Conservation (phyloP, 805 yeast species). For the Suhomyces canberraensis region DNA sequence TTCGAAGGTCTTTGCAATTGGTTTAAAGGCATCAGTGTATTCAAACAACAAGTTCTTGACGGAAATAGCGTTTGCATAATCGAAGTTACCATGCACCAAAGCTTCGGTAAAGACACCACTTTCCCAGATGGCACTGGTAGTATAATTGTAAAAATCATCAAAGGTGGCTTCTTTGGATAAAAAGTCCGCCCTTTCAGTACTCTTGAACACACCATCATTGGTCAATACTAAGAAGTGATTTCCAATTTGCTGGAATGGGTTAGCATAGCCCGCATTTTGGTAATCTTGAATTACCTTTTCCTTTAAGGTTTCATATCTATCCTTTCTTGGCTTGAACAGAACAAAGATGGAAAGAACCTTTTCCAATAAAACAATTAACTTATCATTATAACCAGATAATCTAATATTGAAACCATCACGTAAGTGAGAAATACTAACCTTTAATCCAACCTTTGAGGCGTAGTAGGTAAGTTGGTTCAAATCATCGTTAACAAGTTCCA, state of each 20-base stretch:
- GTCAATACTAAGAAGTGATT: slow-evolving; percentile 57
- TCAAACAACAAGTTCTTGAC: slow-evolving; percentile 41
- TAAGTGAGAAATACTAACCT: slow-evolving; percentile 53
- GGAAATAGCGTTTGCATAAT: slow-evolving; percentile 49
- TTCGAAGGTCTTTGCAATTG: slow-evolving; percentile 31
- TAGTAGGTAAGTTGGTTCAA: slow-evolving; percentile 75
- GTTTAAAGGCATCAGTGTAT: slow-evolving; percentile 1
- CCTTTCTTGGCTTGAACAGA: slow-evolving; percentile 47
- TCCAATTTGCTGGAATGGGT: slow-evolving; percentile 67
- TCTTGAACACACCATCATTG: slow-evolving; percentile 69
- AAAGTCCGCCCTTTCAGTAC: slow-evolving; percentile 56
- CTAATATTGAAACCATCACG: slow-evolving; percentile 70
- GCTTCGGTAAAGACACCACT: slow-evolving; percentile 65
- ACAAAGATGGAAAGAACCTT: slow-evolving; percentile 55
- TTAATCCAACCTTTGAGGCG: slow-evolving; percentile 79
- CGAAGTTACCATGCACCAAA: slow-evolving; percentile 73
- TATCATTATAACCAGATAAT: slow-evolving; percentile 81
- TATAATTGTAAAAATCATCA: slow-evolving; percentile 49
- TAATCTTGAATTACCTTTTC: slow-evolving; percentile 60
- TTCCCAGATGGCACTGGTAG: slow-evolving; percentile 43
- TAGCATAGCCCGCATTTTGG: slow-evolving; percentile 65
- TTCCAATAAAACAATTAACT: slow-evolving; percentile 59
- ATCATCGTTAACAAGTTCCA: slow-evolving; percentile 71
- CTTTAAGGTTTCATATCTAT: slow-evolving; percentile 64
- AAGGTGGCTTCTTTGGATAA: slow-evolving; percentile 40